These are phyloP conservation scores for Prinsepia uniflora DNA, from an alignment of 306 rosid genomes.

Conservation along the genomic window DNA sequence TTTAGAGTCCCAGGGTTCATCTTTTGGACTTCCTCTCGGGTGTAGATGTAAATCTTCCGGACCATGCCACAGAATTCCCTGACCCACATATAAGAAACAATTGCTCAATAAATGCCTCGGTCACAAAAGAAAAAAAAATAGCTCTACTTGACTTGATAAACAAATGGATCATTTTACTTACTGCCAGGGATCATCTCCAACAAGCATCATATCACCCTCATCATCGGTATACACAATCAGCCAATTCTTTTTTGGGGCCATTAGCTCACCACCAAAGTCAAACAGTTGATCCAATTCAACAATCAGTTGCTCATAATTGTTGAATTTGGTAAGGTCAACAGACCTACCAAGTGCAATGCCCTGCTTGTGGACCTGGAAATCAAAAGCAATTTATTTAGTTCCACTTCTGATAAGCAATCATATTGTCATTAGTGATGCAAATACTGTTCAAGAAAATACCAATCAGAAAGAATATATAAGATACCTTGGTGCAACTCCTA, in stretches of 20 bases:
- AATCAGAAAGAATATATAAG: not conserved
- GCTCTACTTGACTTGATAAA: not conserved
- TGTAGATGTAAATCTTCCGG: constrained; percentile 82
- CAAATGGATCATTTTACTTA: constrained; percentile 35
- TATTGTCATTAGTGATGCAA: not conserved
- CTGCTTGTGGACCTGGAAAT: constrained; percentile 88
- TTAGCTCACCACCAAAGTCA: constrained; percentile 79
- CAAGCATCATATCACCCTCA: constrained; percentile 98
- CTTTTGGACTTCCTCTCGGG: constrained; percentile 89
- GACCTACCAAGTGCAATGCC: constrained; percentile 98
- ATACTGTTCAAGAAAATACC: not conserved
- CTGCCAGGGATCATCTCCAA: constrained; percentile 99
- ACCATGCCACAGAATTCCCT: constrained; percentile 96
- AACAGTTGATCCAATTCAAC: constrained; percentile 77
- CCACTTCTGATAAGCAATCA: not conserved
- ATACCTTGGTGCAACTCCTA: constrained; percentile 92
- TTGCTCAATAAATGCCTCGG: not conserved
- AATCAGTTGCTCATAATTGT: constrained; percentile 62
- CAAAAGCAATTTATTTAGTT: constrained; percentile 19
- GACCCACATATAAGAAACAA: constrained; percentile 10
- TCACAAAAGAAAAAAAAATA: not conserved
- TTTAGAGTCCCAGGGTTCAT: constrained; percentile 72
- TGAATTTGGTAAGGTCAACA: constrained; percentile 82
- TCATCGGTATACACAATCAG: constrained; percentile 79
- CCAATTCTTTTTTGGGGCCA: constrained; percentile 69